Evolutionary conservation across 345 rosid species (phyloP), one percentile per base, ranked within the genome.

Genomic region (Camelina sativa): DNA sequence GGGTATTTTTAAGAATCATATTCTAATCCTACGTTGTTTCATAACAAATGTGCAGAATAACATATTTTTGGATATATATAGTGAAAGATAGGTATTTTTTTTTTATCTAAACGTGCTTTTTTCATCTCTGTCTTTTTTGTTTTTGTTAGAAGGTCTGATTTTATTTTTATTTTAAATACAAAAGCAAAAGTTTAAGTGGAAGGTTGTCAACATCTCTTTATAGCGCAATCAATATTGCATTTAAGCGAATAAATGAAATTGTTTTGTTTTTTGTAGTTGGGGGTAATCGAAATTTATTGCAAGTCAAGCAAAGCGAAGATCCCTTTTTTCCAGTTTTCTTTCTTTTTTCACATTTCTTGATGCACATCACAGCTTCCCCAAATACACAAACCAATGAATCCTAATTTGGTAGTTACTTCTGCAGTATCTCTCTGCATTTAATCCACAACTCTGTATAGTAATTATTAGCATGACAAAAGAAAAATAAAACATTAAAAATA

Each of bases 241-340:
- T 71, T 28, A 77, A 77, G 67, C 20, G 3, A 71, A 65, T 65
- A 58, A 20, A 30, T 28, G 40, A 38, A 37, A 25, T 56, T 19
- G 37, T 16, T 15, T 56, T 16, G 19, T 55, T 57, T 63, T 64
- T 63, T 57, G 38, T 65, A 48, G 76, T 57, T 77, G 80, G 68
- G 54, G 38, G 67, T 71, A 58, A 77, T 77, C 65, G 76, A 65
- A 65, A 77, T 77, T 77, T 77, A 77, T 77, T 77, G 76, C 63
- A 77, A 77, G 80, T 77, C 63, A 77, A 65, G 80, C 76, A 77
- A 77, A 77, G 62, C 50, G 4, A 64, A 64, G 67, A 64, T 30
- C 72, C 28, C 68, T 50, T 71, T 71, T 77, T 59, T 56, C 76
- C 76, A 76, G 30, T 69, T 76, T 64, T 57, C 47, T 56, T 34